Evolutionary conservation across 2,329 filamentous ascomycete species (phyloP), one percentile per base, ranked within the genome.

Genomic region (Phoma sp.): DNA sequence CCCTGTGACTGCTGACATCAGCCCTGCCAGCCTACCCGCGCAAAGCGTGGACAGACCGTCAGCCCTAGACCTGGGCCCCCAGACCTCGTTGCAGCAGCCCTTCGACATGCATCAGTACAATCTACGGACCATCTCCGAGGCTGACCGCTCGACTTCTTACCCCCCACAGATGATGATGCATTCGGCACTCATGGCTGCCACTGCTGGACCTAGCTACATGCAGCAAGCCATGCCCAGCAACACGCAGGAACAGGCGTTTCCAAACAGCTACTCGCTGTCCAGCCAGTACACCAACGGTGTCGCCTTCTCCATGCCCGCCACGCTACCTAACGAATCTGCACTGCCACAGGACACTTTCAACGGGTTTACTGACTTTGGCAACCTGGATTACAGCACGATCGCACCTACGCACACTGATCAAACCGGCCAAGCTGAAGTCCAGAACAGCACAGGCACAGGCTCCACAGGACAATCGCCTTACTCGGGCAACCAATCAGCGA

Each of bases 401-500:
- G 59, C 65, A 12, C 60, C 63, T 7, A 56, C 64, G 15, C 64
- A 64, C 32, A 60, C 57, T 20, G 66, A 59, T 43, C 66, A 62
- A 9, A 57, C 69, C 11, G 57, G 50, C 17, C 59, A 67, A 7
- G 46, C 60, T 18, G 69, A 73, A 10, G 61, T 60, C 18, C 66
- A 72, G 32, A 66, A 73, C 50, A 68, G 67, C 47, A 59, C 66
- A 17, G 68, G 66, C 4, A 68, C 70, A 7, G 45, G 68, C 11
- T 75, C 74, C 5, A 66, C 70, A 1, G 71, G 69, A 23, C 64
- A 66, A 5, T 76, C 73, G 3, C 73, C 74, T 1, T 75, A 68
- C 59, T 74, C 73, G 5, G 67, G 70, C 29, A 57, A 66, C 5
- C 72, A 70, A 15, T 70, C 70, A 14, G 56, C 60, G 21, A 70